Conservation (phyloP, 1,284 basidiomycete species). For the Cryptococcus maquisensis region DNA sequence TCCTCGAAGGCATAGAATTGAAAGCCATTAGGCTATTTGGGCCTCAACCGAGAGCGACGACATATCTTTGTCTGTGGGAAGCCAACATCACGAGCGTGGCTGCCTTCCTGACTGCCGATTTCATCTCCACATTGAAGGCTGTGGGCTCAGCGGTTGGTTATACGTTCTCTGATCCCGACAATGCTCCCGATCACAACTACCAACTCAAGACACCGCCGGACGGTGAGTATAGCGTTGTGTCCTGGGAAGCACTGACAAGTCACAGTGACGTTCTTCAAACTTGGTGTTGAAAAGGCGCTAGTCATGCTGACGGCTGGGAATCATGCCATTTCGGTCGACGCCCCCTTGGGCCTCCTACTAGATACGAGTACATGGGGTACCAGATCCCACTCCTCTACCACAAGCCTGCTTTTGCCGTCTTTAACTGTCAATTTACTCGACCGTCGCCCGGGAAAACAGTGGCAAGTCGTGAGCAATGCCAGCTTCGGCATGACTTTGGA, state of each 20-base stretch:
- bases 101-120: constrained; percentile 57
- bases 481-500: constrained; percentile 61
- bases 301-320: constrained; percentile 56
- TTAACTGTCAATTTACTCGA: constrained; percentile 22
- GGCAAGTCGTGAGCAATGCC: constrained; percentile 65
- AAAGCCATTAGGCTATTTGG: constrained; percentile 81
- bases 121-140: constrained; percentile 56
- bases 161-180: constrained; percentile 69
- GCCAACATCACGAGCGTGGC: constrained; percentile 63
- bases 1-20: constrained; percentile 71
- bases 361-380: constrained; percentile 71
- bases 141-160: constrained; percentile 60
- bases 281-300: constrained; percentile 57
- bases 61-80: constrained; percentile 90
- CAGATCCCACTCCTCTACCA: constrained; percentile 49
- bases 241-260: not conserved
- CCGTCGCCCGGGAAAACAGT: constrained; percentile 43
- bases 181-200: constrained; percentile 72
- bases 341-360: constrained; percentile 61
- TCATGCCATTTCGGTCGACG: constrained; percentile 57
- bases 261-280: constrained; percentile 67
- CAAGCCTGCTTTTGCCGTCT: constrained; percentile 24
- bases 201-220: constrained; percentile 65
- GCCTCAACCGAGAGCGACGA: constrained; percentile 71
- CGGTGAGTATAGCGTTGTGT: constrained; percentile 52